Evolutionary conservation across 225 moss, liverwort and hornwort species (phyloP).

Genomic region (Asterella californica): DNA sequence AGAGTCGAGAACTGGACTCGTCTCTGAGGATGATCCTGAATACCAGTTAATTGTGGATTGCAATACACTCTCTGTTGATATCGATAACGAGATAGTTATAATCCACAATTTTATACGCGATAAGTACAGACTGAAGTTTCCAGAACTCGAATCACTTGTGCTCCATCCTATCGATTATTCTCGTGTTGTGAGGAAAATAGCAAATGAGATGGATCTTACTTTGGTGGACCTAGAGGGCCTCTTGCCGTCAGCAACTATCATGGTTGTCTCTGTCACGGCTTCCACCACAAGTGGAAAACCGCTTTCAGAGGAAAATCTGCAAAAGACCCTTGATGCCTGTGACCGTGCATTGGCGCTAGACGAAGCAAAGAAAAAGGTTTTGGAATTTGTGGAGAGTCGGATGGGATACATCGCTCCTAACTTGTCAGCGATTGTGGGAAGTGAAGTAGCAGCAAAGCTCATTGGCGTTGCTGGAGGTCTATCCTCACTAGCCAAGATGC

Average conservation of each 20-base stretch:
- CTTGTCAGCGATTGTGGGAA: slow-evolving; percentile 88
- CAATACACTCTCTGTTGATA: slow-evolving; percentile 89
- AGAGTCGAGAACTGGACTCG: slow-evolving; percentile 60
- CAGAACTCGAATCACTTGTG: slow-evolving; percentile 89
- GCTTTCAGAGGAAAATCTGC: slow-evolving; percentile 72
- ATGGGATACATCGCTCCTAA: slow-evolving; percentile 98
- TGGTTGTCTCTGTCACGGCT: slow-evolving; percentile 96
- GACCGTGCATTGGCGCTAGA: slow-evolving; percentile 83
- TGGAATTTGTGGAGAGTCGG: slow-evolving; percentile 92
- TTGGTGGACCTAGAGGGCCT: slow-evolving; percentile 87
- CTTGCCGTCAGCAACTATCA: slow-evolving; percentile 91
- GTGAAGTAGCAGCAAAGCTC: slow-evolving; percentile 93
- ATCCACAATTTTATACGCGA: slow-evolving; percentile 92
- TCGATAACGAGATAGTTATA: slow-evolving; percentile 84
- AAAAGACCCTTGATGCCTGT: slow-evolving; percentile 81
- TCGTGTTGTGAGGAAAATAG: slow-evolving; percentile 85
- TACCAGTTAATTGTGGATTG: slow-evolving; percentile 96
- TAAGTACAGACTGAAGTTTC: slow-evolving; percentile 91
- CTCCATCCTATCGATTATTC: slow-evolving; percentile 98
- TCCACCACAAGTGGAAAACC: slow-evolving; percentile 97
- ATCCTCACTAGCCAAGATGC: slow-evolving; percentile 84
- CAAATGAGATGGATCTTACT: slow-evolving; percentile 94
- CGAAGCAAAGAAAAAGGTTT: slow-evolving; percentile 91
- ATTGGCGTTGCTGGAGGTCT: slow-evolving; percentile 98
- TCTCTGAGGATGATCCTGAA: slow-evolving; percentile 91